phyloP scores from a whole-genome alignment of 441 rosid species.

The Manihot esculenta region DNA sequence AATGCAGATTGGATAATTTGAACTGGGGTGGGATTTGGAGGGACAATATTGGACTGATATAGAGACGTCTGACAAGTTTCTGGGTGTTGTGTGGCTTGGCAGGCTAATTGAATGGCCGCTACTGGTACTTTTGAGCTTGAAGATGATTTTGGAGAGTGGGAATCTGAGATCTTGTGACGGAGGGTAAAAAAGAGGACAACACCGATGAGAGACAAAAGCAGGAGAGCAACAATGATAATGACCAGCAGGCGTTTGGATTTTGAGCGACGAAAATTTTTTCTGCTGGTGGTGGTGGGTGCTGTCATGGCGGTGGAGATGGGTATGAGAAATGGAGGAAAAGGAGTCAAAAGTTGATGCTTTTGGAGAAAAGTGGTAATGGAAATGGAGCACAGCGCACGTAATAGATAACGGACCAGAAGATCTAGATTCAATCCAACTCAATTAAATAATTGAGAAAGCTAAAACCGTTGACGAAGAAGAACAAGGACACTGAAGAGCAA shows the following conservation, averaged over 20 bases:
- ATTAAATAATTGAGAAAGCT: neutral
- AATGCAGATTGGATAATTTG: constrained; percentile 65
- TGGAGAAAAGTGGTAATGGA: neutral
- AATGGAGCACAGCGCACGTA: neutral
- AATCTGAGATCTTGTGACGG: constrained; percentile 18
- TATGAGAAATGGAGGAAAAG: neutral
- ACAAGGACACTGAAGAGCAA: too few relatives aligned
- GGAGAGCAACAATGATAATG: constrained; percentile 31
- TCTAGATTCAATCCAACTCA: neutral
- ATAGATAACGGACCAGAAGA: neutral
- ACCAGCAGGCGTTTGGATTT: constrained; percentile 18
- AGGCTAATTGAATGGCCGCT: constrained; percentile 51
- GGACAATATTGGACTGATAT: constrained; percentile 37
- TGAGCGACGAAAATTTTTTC: neutral
- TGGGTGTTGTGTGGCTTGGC: constrained; percentile 62
- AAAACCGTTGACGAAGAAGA: too few relatives aligned
- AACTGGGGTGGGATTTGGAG: constrained; percentile 48
- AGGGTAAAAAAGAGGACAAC: constrained; percentile 38
- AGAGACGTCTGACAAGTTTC: constrained; percentile 56
- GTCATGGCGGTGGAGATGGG: constrained; percentile 10
- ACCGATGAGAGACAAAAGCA: constrained; percentile 26
- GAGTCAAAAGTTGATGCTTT: neutral
- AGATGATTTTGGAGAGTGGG: neutral
- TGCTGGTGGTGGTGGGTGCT: neutral
- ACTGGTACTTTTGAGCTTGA: constrained; percentile 27